Conservation (phyloP, 2,329 filamentous ascomycete genomes). For the Drechslerella dactyloides region DNA sequence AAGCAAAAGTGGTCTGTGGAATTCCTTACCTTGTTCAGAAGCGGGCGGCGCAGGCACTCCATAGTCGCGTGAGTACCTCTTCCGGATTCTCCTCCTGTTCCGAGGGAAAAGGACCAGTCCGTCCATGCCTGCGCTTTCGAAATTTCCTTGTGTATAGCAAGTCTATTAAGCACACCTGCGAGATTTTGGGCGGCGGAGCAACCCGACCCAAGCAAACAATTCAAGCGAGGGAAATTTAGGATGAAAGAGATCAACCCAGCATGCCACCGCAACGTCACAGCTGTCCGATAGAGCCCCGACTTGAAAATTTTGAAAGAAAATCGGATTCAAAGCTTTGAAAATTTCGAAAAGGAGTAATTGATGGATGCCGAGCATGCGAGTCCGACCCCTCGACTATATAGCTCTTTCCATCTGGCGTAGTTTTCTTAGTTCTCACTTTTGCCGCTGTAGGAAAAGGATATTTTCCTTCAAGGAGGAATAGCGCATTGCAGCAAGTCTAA, state of each 20-base stretch:
- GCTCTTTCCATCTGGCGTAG: neutral
- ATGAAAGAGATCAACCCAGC: conserved; percentile 26
- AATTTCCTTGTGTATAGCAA: conserved; percentile 29
- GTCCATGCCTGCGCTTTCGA: conserved; percentile 31
- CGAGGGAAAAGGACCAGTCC: conserved; percentile 37
- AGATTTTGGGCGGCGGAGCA: conserved; percentile 13
- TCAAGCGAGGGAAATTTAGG: conserved; percentile 15
- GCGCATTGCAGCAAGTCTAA: conserved; percentile 16
- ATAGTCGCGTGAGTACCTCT: conserved; percentile 44
- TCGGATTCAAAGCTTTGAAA: neutral
- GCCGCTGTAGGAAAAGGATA: conserved; percentile 22
- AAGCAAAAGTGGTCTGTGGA: conserved; percentile 12
- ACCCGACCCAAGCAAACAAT: conserved; percentile 30
- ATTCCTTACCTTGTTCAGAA: conserved; percentile 47
- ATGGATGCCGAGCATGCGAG: neutral
- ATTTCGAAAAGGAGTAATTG: neutral
- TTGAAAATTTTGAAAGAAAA: neutral
- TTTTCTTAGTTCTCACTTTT: conserved; percentile 15
- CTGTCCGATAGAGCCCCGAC: conserved; percentile 14
- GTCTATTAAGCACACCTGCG: conserved; percentile 30
- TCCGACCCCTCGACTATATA: conserved; percentile 35
- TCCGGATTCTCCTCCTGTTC: conserved; percentile 42
- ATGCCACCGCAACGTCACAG: conserved; percentile 21
- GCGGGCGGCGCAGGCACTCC: conserved; percentile 21
- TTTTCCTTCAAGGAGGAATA: conserved; percentile 34